These are phyloP conservation scores for Tephrocybe sp. DNA, from an alignment of 768 basidiomycete species.

Conservation along the genomic window DNA sequence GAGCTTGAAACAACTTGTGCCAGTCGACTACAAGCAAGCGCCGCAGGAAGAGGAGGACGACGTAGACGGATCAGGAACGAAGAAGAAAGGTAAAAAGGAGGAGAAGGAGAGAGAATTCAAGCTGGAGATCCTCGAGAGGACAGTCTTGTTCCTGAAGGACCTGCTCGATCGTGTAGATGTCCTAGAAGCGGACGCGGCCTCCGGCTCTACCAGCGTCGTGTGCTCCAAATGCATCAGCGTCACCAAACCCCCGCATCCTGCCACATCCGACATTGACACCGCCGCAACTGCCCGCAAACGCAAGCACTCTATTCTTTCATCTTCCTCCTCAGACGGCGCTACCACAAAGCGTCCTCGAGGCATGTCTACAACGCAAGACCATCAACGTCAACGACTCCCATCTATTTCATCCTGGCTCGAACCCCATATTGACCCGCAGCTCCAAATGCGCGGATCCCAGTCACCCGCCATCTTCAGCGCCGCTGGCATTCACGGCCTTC, in stretches of 20 bases:
- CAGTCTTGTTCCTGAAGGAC: slow-evolving; percentile 75
- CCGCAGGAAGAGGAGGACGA: slow-evolving; percentile 24
- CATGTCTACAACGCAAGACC: slow-evolving; percentile 10
- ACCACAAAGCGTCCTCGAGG: background rate
- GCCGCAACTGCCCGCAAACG: background rate
- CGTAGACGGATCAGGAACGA: slow-evolving; percentile 35
- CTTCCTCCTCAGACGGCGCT: background rate
- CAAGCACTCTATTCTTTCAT: background rate
- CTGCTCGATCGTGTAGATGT: slow-evolving; percentile 52
- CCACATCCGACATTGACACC: slow-evolving; percentile 10
- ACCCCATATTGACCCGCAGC: slow-evolving; percentile 29
- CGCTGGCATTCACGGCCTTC: slow-evolving; percentile 35
- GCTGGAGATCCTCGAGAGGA: slow-evolving; percentile 83
- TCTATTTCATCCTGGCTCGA: slow-evolving; percentile 67
- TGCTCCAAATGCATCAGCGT: slow-evolving; percentile 23
- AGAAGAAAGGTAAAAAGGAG: slow-evolving; percentile 28
- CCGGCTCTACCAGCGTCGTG: slow-evolving; percentile 2
- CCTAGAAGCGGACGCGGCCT: slow-evolving; percentile 27
- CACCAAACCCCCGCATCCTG: background rate
- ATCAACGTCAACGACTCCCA: slow-evolving; percentile 43
- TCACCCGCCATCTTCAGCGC: slow-evolving; percentile 55
- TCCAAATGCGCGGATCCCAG: slow-evolving; percentile 38
- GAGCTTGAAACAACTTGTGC: slow-evolving; percentile 75
- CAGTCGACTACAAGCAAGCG: slow-evolving; percentile 43
- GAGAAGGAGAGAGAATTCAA: slow-evolving; percentile 87